Evolutionary conservation across 2,329 filamentous ascomycete species (phyloP), one percentile per base, ranked within the genome.

Genomic region (Curvularia lunata): DNA sequence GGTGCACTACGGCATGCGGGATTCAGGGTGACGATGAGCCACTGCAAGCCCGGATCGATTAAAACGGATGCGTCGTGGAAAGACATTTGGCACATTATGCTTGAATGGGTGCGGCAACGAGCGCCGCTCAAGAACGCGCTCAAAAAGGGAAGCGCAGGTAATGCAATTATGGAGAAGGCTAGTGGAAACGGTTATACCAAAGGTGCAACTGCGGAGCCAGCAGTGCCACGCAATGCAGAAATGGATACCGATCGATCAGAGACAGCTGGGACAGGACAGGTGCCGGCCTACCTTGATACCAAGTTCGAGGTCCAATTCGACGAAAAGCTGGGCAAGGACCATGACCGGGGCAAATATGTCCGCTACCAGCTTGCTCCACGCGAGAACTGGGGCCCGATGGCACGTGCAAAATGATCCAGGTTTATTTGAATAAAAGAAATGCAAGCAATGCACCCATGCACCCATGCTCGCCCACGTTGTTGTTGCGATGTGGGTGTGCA

Each of bases 21-120:
- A 6, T 98, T 96, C 73, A 84, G 85, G 45, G 90, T 90, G 3
- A 91, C 91, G 0, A 87, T 94, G 69, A 96, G 91, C 67, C 95
- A 99, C 76, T 92, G 92, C 68, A 92, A 92, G 65, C 85, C 91
- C 0, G 94, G 93, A 25, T 95, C 91, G 70, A 88, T 98, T 77
- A 96, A 96, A 80, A 98, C 95, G 0, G 88, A 98, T 77, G 95
- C 95, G 13, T 91, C 93, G 0, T 99, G 92, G 92, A 82, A 82
- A 4, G 88, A 91, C 0, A 85, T 99, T 47, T 98, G 95, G 93
- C 90, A 96, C 73, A 82, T 98, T 27, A 95, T 98, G 86, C 85
- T 91, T 25, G 92, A 97, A 77, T 99, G 92, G 92, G 86, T 91
- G 13, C 85, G 89, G 23, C 92, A 96, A 73, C 90, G 89, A 69